Evolutionary conservation across 805 yeast species (phyloP).

Genomic region (Yarrowia bubula): DNA sequence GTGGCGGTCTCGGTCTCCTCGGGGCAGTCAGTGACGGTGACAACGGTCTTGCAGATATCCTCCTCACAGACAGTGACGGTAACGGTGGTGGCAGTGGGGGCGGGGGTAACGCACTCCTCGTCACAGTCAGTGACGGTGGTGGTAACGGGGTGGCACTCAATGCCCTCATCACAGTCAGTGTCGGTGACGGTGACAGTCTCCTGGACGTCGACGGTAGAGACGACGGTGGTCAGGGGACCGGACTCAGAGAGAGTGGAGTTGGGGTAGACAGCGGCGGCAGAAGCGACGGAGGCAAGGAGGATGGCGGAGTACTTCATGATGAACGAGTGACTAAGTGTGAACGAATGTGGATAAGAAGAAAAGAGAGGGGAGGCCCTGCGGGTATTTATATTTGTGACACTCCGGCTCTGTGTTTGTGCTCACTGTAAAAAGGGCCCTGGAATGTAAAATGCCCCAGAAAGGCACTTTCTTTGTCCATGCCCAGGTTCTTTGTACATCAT

Average conservation of each 20-base stretch:
- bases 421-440: background rate
- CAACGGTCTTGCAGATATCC: conserved; percentile 24
- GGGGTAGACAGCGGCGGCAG: conserved; percentile 23
- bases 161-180: conserved; percentile 15
- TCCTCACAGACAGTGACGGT: conserved; percentile 25
- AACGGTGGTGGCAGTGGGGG: conserved; percentile 15
- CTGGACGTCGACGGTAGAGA: conserved; percentile 19
- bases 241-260: conserved; percentile 11
- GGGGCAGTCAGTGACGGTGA: conserved; percentile 26
- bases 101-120: conserved; percentile 11
- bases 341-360: conserved; percentile 1
- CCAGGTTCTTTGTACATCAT: background rate
- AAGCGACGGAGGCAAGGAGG: conserved; percentile 22
- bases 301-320: conserved; percentile 17
- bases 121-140: conserved; percentile 19
- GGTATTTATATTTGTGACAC: conserved; percentile 3
- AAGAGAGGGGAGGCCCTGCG: background rate
- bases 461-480: background rate
- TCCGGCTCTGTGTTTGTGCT: background rate
- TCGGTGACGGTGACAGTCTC: conserved; percentile 10
- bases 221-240: conserved; percentile 17
- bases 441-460: conserved; percentile 11
- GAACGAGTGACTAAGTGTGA: conserved; percentile 18
- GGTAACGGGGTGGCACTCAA: conserved; percentile 24
- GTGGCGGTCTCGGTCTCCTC: conserved; percentile 17